phyloP scores from a whole-genome alignment of 441 rosid genomes.

The Jatropha multifida region DNA sequence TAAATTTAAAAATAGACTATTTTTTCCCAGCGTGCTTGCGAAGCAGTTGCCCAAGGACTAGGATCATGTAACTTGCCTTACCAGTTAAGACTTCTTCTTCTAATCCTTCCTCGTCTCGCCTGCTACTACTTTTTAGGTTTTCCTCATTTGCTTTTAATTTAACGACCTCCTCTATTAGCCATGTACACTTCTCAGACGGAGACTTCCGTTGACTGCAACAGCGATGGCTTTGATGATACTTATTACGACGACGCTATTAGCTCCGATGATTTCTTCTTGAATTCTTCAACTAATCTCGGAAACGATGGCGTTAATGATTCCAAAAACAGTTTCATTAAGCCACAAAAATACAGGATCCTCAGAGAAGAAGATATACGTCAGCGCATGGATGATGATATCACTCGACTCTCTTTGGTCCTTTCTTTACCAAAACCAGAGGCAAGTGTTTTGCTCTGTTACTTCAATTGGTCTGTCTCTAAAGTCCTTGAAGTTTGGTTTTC shows the following conservation, averaged over 20 bases:
- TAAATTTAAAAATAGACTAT: too few relatives aligned
- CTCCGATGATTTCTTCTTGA: neutral
- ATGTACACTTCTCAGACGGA: neutral
- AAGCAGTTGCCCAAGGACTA: too few relatives aligned
- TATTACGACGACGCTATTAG: neutral
- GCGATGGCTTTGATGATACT: conserved; percentile 14
- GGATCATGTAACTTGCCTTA: too few relatives aligned
- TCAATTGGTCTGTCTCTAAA: conserved; percentile 29
- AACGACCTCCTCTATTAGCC: too few relatives aligned
- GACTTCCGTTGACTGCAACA: conserved; percentile 19
- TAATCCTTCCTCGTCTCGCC: neutral
- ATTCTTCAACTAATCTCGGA: neutral
- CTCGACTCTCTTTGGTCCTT: conserved; percentile 13
- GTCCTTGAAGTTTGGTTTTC: conserved; percentile 34
- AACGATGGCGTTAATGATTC: neutral
- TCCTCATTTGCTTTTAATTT: too few relatives aligned
- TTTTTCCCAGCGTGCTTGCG: too few relatives aligned
- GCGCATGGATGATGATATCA: conserved; percentile 13
- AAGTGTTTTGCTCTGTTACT: conserved; percentile 26
- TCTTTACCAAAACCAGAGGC: conserved; percentile 24
- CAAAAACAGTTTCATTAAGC: neutral
- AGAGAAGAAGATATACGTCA: conserved; percentile 21
- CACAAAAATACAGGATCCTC: conserved; percentile 13
- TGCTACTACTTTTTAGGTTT: too few relatives aligned
- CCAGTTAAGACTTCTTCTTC: neutral